A percentile compares a stretch with the other conserved stretches of the same genome.
These are phyloP conservation scores for Pseudocercospora fuligena DNA, from an alignment of 2,329 filamentous ascomycete genomes.

Conservation along the genomic window DNA sequence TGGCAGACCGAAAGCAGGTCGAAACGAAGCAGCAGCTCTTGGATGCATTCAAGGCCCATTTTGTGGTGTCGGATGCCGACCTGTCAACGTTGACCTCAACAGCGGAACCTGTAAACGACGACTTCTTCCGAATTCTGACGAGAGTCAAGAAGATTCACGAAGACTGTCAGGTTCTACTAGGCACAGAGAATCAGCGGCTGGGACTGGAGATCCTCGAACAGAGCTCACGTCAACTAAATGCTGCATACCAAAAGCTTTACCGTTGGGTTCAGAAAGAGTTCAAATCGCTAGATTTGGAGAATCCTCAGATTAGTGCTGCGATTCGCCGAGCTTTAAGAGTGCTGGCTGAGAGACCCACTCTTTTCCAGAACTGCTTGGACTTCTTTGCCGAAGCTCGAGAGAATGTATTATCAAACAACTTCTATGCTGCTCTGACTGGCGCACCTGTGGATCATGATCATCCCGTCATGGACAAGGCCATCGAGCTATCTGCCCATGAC, in stretches of 20 bases:
- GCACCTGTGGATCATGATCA: slow-evolving; percentile 62
- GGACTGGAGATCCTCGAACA: slow-evolving; percentile 91
- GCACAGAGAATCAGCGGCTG: slow-evolving; percentile 84
- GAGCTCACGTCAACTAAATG: slow-evolving; percentile 82
- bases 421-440: slow-evolving; percentile 86
- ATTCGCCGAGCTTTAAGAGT: slow-evolving; percentile 84
- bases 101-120: slow-evolving; percentile 80
- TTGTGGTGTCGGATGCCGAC: slow-evolving; percentile 83
- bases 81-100: slow-evolving; percentile 74
- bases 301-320: slow-evolving; percentile 84
- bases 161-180: slow-evolving; percentile 87
- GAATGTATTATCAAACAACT: slow-evolving; percentile 82
- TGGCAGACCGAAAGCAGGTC: slow-evolving; percentile 73
- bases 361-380: slow-evolving; percentile 93
- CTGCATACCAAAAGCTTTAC: slow-evolving; percentile 93
- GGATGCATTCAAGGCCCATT: slow-evolving; percentile 77
- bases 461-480: slow-evolving; percentile 70
- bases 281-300: slow-evolving; percentile 88
- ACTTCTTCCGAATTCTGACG: slow-evolving; percentile 77
- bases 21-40: slow-evolving; percentile 82
- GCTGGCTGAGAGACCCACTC: slow-evolving; percentile 81
- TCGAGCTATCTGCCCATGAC: slow-evolving; percentile 92
- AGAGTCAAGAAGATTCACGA: slow-evolving; percentile 85
- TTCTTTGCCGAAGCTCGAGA: slow-evolving; percentile 91
- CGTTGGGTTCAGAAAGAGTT: slow-evolving; percentile 95